Base-by-base conservation (phyloP, 2,329 filamentous ascomycete species). In the Hirsutella rhossiliensis region DNA sequence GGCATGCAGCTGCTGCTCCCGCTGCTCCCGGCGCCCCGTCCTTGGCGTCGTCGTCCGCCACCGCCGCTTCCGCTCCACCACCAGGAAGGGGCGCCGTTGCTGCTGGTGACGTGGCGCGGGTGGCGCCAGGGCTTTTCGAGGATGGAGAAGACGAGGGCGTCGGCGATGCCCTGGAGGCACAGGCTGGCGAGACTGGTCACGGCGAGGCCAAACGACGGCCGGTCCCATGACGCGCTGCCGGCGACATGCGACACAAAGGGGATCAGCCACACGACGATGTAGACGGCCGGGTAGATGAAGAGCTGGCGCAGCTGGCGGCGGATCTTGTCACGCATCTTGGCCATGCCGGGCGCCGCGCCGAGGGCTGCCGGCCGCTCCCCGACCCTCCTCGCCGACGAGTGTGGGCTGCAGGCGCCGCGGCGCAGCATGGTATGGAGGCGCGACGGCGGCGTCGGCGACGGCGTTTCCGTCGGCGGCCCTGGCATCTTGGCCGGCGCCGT, bases 271-370 rank as follows among this genome's bases (percentile, higher is more conserved):
- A 86, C 76, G 5, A 76, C 60, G 18, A 84, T 69, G 60, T 90
- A 89, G 4, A 84, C 73, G 17, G 82, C 57, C 0, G 85, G 85
- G 57, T 90, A 90, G 40, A 87, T 77, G 61, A 89, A 87, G 17
- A 88, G 69, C 28, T 83, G 73, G 29, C 81, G 75, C 2, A 88
- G 69, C 54, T 88, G 83, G 11, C 80, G 74, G 38, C 75, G 72
- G 46, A 85, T 80, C 46, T 73, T 75, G 15, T 71, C 64, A 12
- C 78, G 71, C 9, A 72, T 58, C 39, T 59, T 55, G 18, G 57
- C 48, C 38, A 67, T 59, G 4, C 56, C 57, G 23, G 23, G 23
- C 0, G 55, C 52, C 3, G 53, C 45, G 42, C 57, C 54, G 11
- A 57, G 41, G 2, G 45, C 48, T 4, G 51, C 50, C 5, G 51